Percentiles rank a stretch among this genome's conserved stretches.
phyloP scores from a whole-genome alignment of 2,329 filamentous ascomycete species.

The Aspergillus pseudoglaucus region DNA sequence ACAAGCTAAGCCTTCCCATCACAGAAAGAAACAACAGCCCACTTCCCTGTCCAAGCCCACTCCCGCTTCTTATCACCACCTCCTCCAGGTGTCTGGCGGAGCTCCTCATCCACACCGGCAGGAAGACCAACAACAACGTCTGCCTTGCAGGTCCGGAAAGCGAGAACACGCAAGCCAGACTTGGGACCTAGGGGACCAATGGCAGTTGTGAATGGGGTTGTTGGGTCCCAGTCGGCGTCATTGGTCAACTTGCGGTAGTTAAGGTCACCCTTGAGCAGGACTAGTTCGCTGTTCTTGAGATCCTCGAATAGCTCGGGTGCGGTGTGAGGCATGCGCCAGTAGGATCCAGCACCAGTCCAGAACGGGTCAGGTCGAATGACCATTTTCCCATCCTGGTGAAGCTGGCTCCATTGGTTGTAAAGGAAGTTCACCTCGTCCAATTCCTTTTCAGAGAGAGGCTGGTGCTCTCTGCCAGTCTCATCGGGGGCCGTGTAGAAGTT shows the following conservation, averaged over 20 bases:
- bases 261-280: slow-evolving; percentile 94
- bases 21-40: slow-evolving; percentile 85
- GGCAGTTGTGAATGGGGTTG: slow-evolving; percentile 76
- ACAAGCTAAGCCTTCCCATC: slow-evolving; percentile 51
- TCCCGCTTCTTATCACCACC: slow-evolving; percentile 64
- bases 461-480: slow-evolving; percentile 50
- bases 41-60: slow-evolving; percentile 96
- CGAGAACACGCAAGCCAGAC: slow-evolving; percentile 77
- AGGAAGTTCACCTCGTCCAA: slow-evolving; percentile 63
- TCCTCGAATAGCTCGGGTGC: slow-evolving; percentile 67
- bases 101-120: slow-evolving; percentile 72
- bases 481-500: slow-evolving; percentile 75
- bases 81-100: slow-evolving; percentile 62
- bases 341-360: slow-evolving; percentile 85
- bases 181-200: slow-evolving; percentile 77
- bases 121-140: slow-evolving; percentile 90
- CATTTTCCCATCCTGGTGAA: slow-evolving; percentile 79
- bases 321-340: slow-evolving; percentile 72
- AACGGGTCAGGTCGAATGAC: slow-evolving; percentile 77
- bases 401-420: slow-evolving; percentile 71
- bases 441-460: slow-evolving; percentile 62
- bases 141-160: slow-evolving; percentile 90
- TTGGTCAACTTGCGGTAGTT: slow-evolving; percentile 92
- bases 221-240: slow-evolving; percentile 78
- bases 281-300: slow-evolving; percentile 73